Evolutionary conservation across 257 asterid species (phyloP), one percentile per base, ranked within the genome.

Genomic region (Scutellaria baicalensis): DNA sequence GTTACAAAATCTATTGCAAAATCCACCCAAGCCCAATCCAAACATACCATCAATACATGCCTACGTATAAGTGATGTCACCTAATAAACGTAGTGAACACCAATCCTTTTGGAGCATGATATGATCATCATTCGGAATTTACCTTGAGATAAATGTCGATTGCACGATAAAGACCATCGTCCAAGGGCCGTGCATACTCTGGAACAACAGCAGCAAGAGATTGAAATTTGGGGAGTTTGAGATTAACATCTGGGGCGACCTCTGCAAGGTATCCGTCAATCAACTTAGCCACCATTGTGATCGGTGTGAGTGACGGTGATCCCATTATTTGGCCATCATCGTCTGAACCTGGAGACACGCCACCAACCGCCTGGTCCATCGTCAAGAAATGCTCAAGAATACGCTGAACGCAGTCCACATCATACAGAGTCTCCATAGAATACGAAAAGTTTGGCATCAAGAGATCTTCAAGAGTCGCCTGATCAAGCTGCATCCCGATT

Each of bases 141-240:
- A 93, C 98, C 98, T 93, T 93, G 45, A 93, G 86, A 78, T 87
- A 93, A 73, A 91, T 88, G 78, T 93, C 98, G 21, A 89, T 82
- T 31, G 98, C 95, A 49, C 98, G 97, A 76, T 93, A 93, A 76
- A 93, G 97, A 17, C 98, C 97, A 39, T 93, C 98, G 67, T 93
- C 98, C 76, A 93, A 81, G 38, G 97, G 95, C 74, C 98, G 85
- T 2, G 95, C 97, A 21, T 90, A 90, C 70, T 93, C 98, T 0
- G 98, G 98, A 39, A 93, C 89, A 60, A 88, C 88, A 61, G 92
- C 93, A 64, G 97, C 95, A 68, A 93, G 91, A 66, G 92, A 69
- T 76, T 85, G 93, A 84, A 93, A 90, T 80, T 93, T 90, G 44
- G 96, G 91, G 31, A 87, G 89, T 79, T 93, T 93, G 74, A 93